Percentiles rank a stretch among this genome's conserved stretches.
Evolutionary conservation across 73 alveolate species (phyloP).

Genomic region (Durusdinium trenchii): DNA sequence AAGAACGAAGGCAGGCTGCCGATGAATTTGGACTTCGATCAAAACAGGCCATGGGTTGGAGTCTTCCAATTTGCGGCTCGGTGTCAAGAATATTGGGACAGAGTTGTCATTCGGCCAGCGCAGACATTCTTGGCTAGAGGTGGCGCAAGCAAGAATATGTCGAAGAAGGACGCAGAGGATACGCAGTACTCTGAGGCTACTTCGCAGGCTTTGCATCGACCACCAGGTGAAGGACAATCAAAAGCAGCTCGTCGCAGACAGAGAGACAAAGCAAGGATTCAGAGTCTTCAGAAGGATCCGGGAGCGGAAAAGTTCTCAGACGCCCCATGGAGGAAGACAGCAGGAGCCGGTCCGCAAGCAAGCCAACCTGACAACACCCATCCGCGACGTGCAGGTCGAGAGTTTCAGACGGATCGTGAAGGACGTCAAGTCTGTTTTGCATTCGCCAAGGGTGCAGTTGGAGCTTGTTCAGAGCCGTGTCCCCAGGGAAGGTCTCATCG

Average conservation of each 20-base stretch:
- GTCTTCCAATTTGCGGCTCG: neutral
- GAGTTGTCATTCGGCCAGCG: neutral
- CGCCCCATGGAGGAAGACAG: neutral
- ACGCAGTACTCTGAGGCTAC: neutral
- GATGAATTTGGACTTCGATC: neutral
- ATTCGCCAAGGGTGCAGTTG: constrained; percentile 3
- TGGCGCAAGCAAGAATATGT: neutral
- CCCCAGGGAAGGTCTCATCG: neutral
- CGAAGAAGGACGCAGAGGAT: neutral
- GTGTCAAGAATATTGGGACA: neutral
- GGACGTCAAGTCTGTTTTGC: neutral
- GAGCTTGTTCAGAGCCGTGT: constrained; percentile 41
- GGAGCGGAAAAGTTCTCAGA: neutral
- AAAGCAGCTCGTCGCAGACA: neutral
- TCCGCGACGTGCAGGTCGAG: neutral
- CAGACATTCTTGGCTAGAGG: neutral
- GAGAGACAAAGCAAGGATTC: neutral
- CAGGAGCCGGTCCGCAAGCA: neutral
- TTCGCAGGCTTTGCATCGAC: too few species aligned
- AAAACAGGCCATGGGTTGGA: neutral
- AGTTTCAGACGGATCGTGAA: neutral
- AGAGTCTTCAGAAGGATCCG: neutral
- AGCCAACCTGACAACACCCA: neutral
- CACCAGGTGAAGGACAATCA: neutral
- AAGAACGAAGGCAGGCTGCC: neutral